A percentile compares a stretch with the other conserved stretches of the same genome.
Evolutionary conservation across 2,329 filamentous ascomycete genomes (phyloP).

Genomic region (Hymenoscyphus fraxineus): DNA sequence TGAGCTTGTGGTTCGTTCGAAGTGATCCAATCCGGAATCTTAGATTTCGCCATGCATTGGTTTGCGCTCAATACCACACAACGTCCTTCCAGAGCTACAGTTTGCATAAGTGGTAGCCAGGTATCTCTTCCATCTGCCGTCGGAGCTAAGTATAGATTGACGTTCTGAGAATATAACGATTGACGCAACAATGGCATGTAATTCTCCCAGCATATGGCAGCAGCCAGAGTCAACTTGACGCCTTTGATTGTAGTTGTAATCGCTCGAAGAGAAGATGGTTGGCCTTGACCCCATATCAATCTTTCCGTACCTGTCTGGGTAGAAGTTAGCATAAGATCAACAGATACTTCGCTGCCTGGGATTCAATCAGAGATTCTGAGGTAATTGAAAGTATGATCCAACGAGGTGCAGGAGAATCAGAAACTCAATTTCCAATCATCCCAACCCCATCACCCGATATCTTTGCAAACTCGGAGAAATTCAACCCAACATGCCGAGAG

Average conservation of each 20-base stretch:
- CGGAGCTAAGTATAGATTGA: slow-evolving; percentile 87
- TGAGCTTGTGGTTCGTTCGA: slow-evolving; percentile 4
- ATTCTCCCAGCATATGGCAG: slow-evolving; percentile 95
- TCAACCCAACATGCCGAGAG: no score
- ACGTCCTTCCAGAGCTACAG: slow-evolving; percentile 74
- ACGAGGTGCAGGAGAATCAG: no score
- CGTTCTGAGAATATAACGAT: slow-evolving; percentile 80
- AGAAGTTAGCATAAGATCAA: slow-evolving; percentile 8
- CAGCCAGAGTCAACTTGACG: slow-evolving; percentile 73
- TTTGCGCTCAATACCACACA: slow-evolving; percentile 85
- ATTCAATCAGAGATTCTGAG: no score
- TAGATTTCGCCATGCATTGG: slow-evolving; percentile 64
- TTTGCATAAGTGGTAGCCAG: slow-evolving; percentile 80
- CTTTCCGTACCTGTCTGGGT: slow-evolving; percentile 69
- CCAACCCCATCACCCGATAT: no score
- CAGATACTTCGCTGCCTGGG: not conserved
- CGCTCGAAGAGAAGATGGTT: slow-evolving; percentile 71
- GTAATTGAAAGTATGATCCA: no score
- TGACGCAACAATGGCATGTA: slow-evolving; percentile 90
- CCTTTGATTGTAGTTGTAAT: slow-evolving; percentile 77
- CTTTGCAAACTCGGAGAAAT: no score
- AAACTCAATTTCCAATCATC: no score
- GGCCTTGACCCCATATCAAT: slow-evolving; percentile 85
- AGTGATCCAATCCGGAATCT: slow-evolving; percentile 56
- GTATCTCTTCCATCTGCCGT: slow-evolving; percentile 82